Evolutionary conservation across 2,329 filamentous ascomycete genomes (phyloP).

Genomic region (Spiromastix sp.): DNA sequence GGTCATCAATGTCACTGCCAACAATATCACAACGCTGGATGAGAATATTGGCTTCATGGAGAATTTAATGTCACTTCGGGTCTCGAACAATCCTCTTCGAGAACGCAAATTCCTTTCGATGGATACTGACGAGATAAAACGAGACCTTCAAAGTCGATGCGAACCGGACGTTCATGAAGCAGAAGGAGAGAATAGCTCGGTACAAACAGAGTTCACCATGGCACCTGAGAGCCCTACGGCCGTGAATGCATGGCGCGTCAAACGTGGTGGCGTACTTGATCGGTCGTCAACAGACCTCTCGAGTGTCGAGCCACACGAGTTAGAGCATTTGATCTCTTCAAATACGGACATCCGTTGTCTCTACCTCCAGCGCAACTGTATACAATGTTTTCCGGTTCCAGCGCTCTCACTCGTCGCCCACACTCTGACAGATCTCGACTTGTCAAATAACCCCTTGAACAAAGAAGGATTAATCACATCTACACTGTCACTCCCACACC

Average conservation of each 20-base stretch:
- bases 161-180: conserved; percentile 39
- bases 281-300: conserved; percentile 56
- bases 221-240: conserved; percentile 33
- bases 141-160: conserved; percentile 54
- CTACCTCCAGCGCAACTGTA: conserved; percentile 66
- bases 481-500: conserved; percentile 56
- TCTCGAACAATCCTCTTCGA: conserved; percentile 81
- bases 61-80: conserved; percentile 58
- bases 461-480: conserved; percentile 56
- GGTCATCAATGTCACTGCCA: conserved; percentile 73
- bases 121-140: conserved; percentile 70
- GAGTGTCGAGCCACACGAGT: conserved; percentile 40
- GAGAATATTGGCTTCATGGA: conserved; percentile 72
- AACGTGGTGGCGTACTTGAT: conserved; percentile 47
- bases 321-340: conserved; percentile 33
- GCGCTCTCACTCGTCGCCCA: conserved; percentile 61
- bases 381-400: conserved; percentile 56
- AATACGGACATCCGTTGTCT: conserved; percentile 44
- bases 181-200: conserved; percentile 29
- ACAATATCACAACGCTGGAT: conserved; percentile 68
- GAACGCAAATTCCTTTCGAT: conserved; percentile 80
- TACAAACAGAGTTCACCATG: conserved; percentile 31
- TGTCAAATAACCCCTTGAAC: conserved; percentile 64
- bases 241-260: conserved; percentile 26
- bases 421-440: conserved; percentile 59